A percentile compares a stretch with the other conserved stretches of the same genome.
Conservation (phyloP, 208 protist species). For the Trypanosoma avium region DNA sequence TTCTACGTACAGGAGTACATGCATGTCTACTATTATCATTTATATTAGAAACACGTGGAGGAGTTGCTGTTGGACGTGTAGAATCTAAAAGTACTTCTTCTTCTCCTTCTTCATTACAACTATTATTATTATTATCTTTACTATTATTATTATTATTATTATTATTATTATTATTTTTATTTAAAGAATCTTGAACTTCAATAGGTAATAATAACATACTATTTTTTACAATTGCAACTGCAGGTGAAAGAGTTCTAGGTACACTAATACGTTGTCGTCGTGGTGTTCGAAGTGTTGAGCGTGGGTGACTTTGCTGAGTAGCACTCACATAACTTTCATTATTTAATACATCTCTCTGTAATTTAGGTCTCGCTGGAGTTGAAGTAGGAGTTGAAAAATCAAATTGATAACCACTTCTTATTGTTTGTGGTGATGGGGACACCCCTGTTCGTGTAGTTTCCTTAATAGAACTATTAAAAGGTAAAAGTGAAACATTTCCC, state of each 20-base stretch:
- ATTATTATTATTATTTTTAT: too few relatives aligned
- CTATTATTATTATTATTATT: too few relatives aligned
- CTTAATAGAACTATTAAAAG: constrained; percentile 11
- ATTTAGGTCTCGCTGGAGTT: constrained; percentile 3
- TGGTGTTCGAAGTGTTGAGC: constrained; percentile 21
- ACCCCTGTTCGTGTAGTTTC: not conserved
- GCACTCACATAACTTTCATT: not conserved
- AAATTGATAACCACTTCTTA: constrained; percentile 19
- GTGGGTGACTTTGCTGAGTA: constrained; percentile 13
- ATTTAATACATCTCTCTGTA: not conserved
- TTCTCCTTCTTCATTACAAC: too few relatives aligned
- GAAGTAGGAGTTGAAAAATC: constrained; percentile 25
- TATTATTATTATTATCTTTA: too few relatives aligned
- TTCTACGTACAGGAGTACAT: constrained; percentile 1
- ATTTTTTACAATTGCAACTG: not conserved
- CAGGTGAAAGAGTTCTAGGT: constrained; percentile 7
- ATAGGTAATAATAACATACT: not conserved
- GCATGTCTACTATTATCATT: not conserved
- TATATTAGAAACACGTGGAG: not conserved
- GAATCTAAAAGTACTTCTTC: too few relatives aligned
- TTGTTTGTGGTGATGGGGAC: not conserved
- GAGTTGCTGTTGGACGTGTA: too few relatives aligned
- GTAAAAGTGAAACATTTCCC: constrained; percentile 10
- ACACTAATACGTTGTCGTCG: constrained; percentile 8
- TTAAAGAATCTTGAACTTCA: not conserved